Percentiles rank a stretch among this genome's conserved stretches.
Conservation (phyloP, 441 rosid species). For the Pelargonium citronellum region DNA sequence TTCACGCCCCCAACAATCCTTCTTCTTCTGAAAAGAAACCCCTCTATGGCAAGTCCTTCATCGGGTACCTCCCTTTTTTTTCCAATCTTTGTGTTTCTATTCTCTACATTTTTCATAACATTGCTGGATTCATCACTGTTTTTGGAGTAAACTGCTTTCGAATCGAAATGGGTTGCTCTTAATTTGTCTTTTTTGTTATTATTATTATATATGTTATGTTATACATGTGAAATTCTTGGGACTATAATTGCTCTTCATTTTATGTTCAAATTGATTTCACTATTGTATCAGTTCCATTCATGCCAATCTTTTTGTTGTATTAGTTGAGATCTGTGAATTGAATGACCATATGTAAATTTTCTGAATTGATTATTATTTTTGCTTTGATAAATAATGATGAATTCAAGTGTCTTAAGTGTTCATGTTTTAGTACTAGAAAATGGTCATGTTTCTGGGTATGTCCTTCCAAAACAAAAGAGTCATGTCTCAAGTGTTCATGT, state of each 20-base stretch:
- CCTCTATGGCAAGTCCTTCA: conserved; percentile 27
- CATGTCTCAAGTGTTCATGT: background rate
- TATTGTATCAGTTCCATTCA: background rate
- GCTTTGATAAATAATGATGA: background rate
- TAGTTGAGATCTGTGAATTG: background rate
- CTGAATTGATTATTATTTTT: background rate
- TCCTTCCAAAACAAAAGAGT: no score
- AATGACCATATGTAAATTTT: background rate
- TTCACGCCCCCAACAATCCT: conserved; percentile 14
- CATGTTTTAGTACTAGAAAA: no score
- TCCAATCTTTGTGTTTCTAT: no score
- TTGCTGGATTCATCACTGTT: background rate
- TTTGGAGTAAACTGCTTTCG: background rate
- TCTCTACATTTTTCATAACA: background rate
- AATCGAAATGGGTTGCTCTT: conserved; percentile 3
- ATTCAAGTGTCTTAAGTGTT: background rate
- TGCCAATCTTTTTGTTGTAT: background rate
- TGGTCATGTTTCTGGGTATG: no score
- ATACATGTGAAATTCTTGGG: background rate
- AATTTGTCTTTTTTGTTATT: background rate
- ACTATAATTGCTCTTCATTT: background rate
- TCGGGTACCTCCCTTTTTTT: conserved; percentile 14
- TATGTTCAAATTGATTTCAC: background rate
- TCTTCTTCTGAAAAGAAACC: conserved; percentile 23
- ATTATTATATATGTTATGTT: no score